These are phyloP conservation scores for Cylindrotheca fusiformis DNA, from an alignment of 108 stramenopile genomes.

Conservation along the genomic window DNA sequence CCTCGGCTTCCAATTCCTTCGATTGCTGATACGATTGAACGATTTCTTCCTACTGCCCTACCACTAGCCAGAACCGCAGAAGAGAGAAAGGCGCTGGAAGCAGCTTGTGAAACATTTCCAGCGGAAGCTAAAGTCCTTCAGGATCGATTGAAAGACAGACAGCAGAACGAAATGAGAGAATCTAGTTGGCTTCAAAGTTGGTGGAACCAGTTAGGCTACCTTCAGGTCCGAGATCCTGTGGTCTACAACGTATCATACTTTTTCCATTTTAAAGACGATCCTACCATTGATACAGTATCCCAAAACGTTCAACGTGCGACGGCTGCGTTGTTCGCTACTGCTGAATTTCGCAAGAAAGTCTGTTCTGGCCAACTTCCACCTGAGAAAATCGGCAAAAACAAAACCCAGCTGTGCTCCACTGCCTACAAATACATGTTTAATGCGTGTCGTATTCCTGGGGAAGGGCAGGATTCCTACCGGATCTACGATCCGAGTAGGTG, in stretches of 20 bases:
- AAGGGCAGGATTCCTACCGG: conserved; percentile 67
- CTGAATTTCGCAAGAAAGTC: conserved; percentile 69
- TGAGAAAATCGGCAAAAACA: conserved; percentile 60
- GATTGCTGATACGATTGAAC: conserved; percentile 60
- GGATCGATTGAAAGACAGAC: conserved; percentile 51
- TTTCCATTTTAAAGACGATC: conserved; percentile 81
- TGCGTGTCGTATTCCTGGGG: conserved; percentile 77
- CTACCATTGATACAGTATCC: conserved; percentile 22
- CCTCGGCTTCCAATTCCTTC: conserved; percentile 72
- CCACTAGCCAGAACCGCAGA: conserved; percentile 58
- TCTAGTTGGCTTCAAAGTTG: conserved; percentile 79
- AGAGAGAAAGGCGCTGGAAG: conserved; percentile 46
- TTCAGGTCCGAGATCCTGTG: conserved; percentile 84
- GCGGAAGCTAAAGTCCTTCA: conserved; percentile 58
- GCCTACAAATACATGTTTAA: conserved; percentile 94
- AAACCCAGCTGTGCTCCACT: conserved; percentile 70
- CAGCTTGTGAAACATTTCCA: conserved; percentile 56
- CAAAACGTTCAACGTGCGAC: conserved; percentile 51
- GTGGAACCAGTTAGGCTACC: conserved; percentile 88
- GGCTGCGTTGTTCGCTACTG: conserved; percentile 64
- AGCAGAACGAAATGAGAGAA: conserved; percentile 46
- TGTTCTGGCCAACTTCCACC: conserved; percentile 59
- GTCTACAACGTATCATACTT: conserved; percentile 87
- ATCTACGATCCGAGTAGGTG: conserved; percentile 76
- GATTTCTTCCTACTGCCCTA: conserved; percentile 66